phyloP scores from a whole-genome alignment of 345 rosid species.

The Citrus mangshanensis region DNA sequence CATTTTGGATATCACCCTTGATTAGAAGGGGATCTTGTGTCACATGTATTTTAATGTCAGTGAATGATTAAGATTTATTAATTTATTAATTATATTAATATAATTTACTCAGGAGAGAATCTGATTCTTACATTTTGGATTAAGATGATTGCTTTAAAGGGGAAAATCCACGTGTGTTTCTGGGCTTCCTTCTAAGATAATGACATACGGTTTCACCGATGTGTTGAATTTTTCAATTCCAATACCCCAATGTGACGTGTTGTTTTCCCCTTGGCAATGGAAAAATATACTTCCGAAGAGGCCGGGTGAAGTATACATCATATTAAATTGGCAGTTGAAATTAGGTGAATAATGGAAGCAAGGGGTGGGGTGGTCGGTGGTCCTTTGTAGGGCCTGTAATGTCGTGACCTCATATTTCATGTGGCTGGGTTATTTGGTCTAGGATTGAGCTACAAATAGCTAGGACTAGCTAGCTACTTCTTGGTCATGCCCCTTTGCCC shows the following conservation, averaged over 20 bases:
- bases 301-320: neutral
- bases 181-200: too few species aligned
- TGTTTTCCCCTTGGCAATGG: neutral
- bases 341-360: slow-evolving; percentile 1
- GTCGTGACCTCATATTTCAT: neutral
- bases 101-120: too few species aligned
- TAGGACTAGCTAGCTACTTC: too few species aligned
- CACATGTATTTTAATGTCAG: too few species aligned
- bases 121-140: neutral
- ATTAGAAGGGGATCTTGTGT: too few species aligned
- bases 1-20: too few species aligned
- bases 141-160: neutral
- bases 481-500: too few species aligned
- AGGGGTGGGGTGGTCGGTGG: neutral
- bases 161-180: neutral
- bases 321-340: slow-evolving; percentile 17
- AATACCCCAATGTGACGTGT: neutral
- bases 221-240: neutral
- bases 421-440: neutral
- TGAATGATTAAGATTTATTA: too few species aligned
- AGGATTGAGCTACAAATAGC: neutral
- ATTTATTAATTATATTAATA: too few species aligned
- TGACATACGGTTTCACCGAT: too few species aligned
- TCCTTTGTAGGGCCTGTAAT: neutral
- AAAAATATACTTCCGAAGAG: neutral